These are phyloP conservation scores for Alnus glutinosa DNA, from an alignment of 306 rosid genomes.

Conservation along the genomic window DNA sequence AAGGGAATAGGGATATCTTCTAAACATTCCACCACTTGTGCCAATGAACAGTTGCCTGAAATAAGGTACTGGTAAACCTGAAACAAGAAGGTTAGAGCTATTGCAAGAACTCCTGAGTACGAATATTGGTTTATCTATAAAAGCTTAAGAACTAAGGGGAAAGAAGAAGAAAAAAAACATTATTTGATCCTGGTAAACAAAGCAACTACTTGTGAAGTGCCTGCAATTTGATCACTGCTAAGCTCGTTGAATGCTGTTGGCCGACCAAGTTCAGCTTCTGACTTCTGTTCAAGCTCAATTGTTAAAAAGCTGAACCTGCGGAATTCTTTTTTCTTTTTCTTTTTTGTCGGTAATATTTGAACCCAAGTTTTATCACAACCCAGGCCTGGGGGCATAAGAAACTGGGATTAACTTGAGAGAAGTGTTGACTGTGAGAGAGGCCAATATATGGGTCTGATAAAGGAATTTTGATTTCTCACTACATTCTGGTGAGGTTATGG, in stretches of 20 bases:
- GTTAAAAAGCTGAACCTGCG: not conserved
- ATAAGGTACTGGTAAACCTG: slow-evolving; percentile 78
- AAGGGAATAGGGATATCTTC: slow-evolving; percentile 69
- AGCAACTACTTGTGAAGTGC: not conserved
- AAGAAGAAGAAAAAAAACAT: not conserved
- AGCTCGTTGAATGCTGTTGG: not conserved
- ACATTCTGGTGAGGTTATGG: too few relatives aligned
- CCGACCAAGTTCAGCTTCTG: not conserved
- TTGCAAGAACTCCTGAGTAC: not conserved
- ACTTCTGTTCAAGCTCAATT: not conserved
- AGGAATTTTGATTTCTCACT: not conserved
- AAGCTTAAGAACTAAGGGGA: not conserved
- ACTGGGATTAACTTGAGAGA: not conserved
- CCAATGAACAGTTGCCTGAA: slow-evolving; percentile 57
- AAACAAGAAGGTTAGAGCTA: slow-evolving; percentile 26
- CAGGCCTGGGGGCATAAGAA: not conserved
- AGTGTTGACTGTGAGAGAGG: not conserved
- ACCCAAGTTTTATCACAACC: not conserved
- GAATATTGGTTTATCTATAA: not conserved
- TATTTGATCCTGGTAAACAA: not conserved
- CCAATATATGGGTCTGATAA: not conserved
- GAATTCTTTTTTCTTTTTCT: not conserved
- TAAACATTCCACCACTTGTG: slow-evolving; percentile 25
- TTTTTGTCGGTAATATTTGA: not conserved
- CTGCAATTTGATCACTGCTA: not conserved